Evolutionary conservation across 208 protist genomes (phyloP), one percentile per base, ranked within the genome.

Genomic region (Leptomonas pyrrhocoris): DNA sequence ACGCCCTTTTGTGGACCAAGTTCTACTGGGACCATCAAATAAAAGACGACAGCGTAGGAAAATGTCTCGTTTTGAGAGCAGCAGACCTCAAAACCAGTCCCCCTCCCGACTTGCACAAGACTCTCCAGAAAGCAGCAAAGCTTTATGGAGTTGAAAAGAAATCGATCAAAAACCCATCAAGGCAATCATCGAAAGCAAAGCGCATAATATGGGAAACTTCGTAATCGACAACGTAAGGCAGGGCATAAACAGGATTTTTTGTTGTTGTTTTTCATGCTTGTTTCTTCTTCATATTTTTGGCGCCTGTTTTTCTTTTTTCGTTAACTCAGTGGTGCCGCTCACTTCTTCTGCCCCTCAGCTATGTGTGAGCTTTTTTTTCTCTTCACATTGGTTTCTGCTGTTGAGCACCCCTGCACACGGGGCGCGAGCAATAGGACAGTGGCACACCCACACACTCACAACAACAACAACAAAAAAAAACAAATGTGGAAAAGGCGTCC

Each of bases 41-140:
- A 21, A 73, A 79, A 12, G 91, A 96, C 64, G 84, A 90, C 73
- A 82, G 84, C 48, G 83, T 93, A 12, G 88, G 78, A 45, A 85
- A 80, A 53, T 71, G 80, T 13, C 70, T 95, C 11, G 59, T 86
- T 34, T 2, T 8, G 5, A 28, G 25, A 9, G 59, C 45, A 31
- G 7, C 28, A 15, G 19, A 19, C 12, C 18, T 13, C 2, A 3
- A 11, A 1, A 5, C 31, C 2, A 5, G 4, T 25, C 38, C 30
- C 7, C 42, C 30, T 68, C 38, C 28, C 21, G 49, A 38, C 18
- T 36, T 30, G 38, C 48, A n/a, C 23, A 80, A 59, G 34, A 53
- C 21, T 54, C 68, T 68, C 16, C n/a, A 61, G 31, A 57, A 74
- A 40, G 78, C 54, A 13, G 69, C 48, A 9, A 50, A 42, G n/a